Conservation (phyloP, 2,329 filamentous ascomycete species). For the Xylaria sp. region DNA sequence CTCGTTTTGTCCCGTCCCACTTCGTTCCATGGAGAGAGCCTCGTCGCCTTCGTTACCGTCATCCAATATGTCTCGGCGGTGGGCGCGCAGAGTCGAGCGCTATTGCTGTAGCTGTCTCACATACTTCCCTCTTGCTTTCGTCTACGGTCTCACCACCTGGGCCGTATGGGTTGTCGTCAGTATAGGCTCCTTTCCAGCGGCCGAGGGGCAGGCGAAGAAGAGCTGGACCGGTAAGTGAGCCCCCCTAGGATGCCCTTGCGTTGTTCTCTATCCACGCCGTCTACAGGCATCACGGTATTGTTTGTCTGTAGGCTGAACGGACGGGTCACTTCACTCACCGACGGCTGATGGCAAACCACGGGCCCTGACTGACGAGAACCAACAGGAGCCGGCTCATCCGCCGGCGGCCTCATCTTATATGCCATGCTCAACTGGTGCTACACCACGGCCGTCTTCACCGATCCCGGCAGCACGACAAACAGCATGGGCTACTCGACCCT, state of each 20-base stretch:
- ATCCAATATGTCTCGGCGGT: conserved; percentile 67
- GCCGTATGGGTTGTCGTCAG: conserved; percentile 86
- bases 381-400: conserved; percentile 66
- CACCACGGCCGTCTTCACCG: conserved; percentile 91
- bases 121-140: conserved; percentile 89
- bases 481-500: conserved; percentile 80
- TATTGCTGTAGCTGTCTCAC: conserved; percentile 82
- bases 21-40: conserved; percentile 43
- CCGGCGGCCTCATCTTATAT: conserved; percentile 77
- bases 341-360: background rate
- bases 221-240: conserved; percentile 67
- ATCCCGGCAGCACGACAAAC: conserved; percentile 78
- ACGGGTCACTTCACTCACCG: background rate
- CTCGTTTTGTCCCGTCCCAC: background rate
- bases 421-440: conserved; percentile 87
- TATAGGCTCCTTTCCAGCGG: conserved; percentile 67
- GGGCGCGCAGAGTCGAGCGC: conserved; percentile 79
- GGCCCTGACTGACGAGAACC: conserved; percentile 32
- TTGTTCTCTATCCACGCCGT: background rate
- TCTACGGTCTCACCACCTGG: conserved; percentile 93
- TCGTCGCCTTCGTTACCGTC: conserved; percentile 43
- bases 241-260: background rate
- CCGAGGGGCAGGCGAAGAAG: conserved; percentile 58
- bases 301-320: background rate
- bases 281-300: background rate